phyloP scores from a whole-genome alignment of 306 rosid species.

The Cotoneaster glaucophyllus region DNA sequence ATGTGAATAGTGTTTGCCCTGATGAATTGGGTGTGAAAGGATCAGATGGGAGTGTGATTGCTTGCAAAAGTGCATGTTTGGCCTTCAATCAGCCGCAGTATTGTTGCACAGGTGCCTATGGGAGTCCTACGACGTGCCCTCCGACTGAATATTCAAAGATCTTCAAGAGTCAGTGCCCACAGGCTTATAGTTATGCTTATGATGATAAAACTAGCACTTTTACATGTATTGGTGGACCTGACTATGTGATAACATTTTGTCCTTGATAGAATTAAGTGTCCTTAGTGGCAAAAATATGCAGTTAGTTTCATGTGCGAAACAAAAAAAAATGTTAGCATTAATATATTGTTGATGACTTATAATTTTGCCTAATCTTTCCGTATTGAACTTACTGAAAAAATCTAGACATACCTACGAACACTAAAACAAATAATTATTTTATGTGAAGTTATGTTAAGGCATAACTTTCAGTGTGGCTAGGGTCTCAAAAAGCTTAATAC shows the following conservation, averaged over 20 bases:
- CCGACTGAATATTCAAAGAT: constrained; percentile 4
- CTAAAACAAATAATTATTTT: too few species aligned
- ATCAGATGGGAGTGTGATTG: constrained; percentile 13
- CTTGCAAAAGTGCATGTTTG: constrained; percentile 28
- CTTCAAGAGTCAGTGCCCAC: constrained; percentile 15
- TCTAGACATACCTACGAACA: too few species aligned
- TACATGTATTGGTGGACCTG: constrained; percentile 6
- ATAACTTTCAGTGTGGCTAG: too few species aligned
- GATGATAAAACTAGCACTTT: constrained; percentile 20
- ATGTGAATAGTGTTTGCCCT: constrained; percentile 11
- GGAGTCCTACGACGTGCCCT: background rate
- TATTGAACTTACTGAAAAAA: too few species aligned
- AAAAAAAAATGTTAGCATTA: too few species aligned
- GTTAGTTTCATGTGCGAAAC: too few species aligned
- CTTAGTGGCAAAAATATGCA: too few species aligned
- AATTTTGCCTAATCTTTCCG: too few species aligned
- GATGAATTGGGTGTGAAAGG: constrained; percentile 3
- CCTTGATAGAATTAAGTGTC: background rate
- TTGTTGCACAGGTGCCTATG: constrained; percentile 16
- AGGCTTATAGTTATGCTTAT: constrained; percentile 12
- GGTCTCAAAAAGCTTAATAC: too few species aligned
- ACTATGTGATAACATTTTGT: constrained; percentile 14
- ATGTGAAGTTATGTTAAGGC: too few species aligned
- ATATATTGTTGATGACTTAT: too few species aligned
- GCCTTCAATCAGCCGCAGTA: constrained; percentile 11